These are phyloP conservation scores for Amaranthus cruentus DNA, from an alignment of 148 eudicot genomes.

Conservation along the genomic window DNA sequence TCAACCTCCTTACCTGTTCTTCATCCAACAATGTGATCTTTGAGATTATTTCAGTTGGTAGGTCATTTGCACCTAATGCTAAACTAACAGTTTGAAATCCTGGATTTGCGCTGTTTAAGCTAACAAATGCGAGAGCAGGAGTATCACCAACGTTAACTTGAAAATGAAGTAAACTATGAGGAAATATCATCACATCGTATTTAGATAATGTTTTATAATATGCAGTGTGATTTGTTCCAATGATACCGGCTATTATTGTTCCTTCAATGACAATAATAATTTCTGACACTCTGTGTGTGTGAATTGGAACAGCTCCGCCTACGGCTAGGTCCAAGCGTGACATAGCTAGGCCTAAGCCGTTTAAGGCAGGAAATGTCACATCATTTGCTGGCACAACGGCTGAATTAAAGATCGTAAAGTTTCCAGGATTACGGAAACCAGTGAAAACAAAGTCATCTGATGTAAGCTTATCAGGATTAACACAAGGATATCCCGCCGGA, in stretches of 20 bases:
- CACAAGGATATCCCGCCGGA: conserved; percentile 27
- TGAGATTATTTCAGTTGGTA: conserved; percentile 3
- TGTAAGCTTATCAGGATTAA: conserved; percentile 15
- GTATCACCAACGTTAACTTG: conserved; percentile 16
- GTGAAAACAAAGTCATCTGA: conserved; percentile 21
- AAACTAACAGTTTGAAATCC: conserved; percentile 6
- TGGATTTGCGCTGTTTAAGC: conserved; percentile 18
- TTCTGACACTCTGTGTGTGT: conserved; percentile 17
- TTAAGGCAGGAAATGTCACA: conserved; percentile 7
- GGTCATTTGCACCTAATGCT: conserved; percentile 4
- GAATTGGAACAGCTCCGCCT: conserved; percentile 12
- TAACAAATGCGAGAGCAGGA: not conserved
- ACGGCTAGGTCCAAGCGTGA: conserved; percentile 9
- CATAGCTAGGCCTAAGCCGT: conserved; percentile 17
- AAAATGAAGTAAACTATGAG: conserved; percentile 9
- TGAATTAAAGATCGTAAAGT: not conserved
- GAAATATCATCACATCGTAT: conserved; percentile 18
- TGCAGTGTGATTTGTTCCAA: conserved; percentile 8
- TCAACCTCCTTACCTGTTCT: conserved; percentile 11
- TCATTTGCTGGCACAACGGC: conserved; percentile 2
- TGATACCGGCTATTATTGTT: conserved; percentile 14
- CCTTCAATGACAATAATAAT: conserved; percentile 1
- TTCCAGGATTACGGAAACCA: conserved; percentile 17
- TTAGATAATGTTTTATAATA: conserved; percentile 14
- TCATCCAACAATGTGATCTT: conserved; percentile 12